A percentile compares a stretch with the other conserved stretches of the same genome.
These are phyloP conservation scores for Sclerotinia subarctica DNA, from an alignment of 2,329 filamentous ascomycete genomes.

Conservation along the genomic window DNA sequence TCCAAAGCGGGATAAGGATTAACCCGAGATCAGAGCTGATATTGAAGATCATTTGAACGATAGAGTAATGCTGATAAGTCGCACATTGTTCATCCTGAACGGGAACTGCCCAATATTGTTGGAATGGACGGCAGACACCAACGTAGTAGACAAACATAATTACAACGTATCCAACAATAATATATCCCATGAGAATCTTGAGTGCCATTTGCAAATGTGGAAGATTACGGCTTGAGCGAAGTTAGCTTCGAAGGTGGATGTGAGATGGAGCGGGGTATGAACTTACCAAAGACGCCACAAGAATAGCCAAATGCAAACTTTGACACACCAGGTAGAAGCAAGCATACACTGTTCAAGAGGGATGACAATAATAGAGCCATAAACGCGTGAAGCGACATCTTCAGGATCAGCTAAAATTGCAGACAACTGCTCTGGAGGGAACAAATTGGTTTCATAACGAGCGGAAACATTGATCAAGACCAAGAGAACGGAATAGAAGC, in stretches of 20 bases:
- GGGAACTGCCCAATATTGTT: conserved; percentile 57
- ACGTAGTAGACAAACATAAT: conserved; percentile 34
- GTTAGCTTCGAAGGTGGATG: not conserved
- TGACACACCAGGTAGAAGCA: conserved; percentile 49
- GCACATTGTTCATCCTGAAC: conserved; percentile 45
- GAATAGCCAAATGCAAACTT: conserved; percentile 52
- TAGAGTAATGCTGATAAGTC: conserved; percentile 53
- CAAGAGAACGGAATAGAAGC: conserved; percentile 39
- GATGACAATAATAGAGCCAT: conserved; percentile 47
- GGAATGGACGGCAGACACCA: conserved; percentile 52
- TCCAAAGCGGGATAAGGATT: conserved; percentile 50
- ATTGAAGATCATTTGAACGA: conserved; percentile 56
- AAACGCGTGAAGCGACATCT: conserved; percentile 44
- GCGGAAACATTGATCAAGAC: conserved; percentile 41
- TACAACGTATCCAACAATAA: conserved; percentile 45
- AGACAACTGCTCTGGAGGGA: conserved; percentile 39
- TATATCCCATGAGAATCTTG: conserved; percentile 47
- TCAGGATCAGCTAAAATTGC: conserved; percentile 38
- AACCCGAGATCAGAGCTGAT: conserved; percentile 57
- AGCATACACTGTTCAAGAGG: conserved; percentile 50
- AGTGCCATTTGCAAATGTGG: conserved; percentile 40
- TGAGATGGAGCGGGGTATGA: not conserved
- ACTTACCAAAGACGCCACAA: conserved; percentile 30
- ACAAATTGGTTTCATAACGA: conserved; percentile 41
- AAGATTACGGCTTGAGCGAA: conserved; percentile 21